phyloP scores from a whole-genome alignment of 495 filamentous ascomycete species.

The Podospora pseudopauciseta region DNA sequence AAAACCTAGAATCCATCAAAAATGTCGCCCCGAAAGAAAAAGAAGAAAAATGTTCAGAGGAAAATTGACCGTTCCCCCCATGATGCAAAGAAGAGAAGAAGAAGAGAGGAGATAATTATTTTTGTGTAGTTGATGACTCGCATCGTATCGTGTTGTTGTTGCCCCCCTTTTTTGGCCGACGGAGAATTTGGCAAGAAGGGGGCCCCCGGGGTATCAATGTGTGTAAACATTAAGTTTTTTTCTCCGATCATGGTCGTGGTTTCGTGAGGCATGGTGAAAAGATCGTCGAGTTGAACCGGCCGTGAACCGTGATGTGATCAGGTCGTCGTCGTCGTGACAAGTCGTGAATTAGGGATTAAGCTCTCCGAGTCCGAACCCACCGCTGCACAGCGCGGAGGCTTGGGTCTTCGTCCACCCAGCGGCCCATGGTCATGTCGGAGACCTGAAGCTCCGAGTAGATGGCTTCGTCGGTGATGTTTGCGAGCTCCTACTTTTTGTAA shows the following conservation, averaged over 20 bases:
- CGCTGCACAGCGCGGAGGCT: constrained; percentile 47
- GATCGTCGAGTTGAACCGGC: neutral
- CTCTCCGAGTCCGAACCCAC: constrained; percentile 47
- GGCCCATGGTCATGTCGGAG: constrained; percentile 62
- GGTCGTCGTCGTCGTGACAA: constrained; percentile 5
- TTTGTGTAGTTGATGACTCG: neutral
- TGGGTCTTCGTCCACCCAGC: constrained; percentile 75
- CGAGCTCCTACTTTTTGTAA: constrained; percentile 55
- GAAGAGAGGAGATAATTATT: constrained; percentile 10
- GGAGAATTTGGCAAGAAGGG: neutral
- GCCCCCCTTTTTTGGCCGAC: neutral
- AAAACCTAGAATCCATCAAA: neutral
- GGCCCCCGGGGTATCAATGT: neutral
- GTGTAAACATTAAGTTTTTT: constrained; percentile 2
- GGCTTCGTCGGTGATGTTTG: constrained; percentile 61
- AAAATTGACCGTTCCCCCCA: neutral
- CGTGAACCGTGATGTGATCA: neutral
- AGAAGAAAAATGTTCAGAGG: neutral
- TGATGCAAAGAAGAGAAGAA: constrained; percentile 10
- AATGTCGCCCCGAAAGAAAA: neutral
- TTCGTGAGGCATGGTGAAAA: neutral
- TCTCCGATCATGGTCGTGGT: neutral
- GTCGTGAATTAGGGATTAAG: constrained; percentile 6
- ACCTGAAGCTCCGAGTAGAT: constrained; percentile 61
- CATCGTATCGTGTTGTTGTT: neutral